Evolutionary conservation across 1,284 basidiomycete species (phyloP), one percentile per base, ranked within the genome.

Genomic region (Taiwanofungus camphoratus): DNA sequence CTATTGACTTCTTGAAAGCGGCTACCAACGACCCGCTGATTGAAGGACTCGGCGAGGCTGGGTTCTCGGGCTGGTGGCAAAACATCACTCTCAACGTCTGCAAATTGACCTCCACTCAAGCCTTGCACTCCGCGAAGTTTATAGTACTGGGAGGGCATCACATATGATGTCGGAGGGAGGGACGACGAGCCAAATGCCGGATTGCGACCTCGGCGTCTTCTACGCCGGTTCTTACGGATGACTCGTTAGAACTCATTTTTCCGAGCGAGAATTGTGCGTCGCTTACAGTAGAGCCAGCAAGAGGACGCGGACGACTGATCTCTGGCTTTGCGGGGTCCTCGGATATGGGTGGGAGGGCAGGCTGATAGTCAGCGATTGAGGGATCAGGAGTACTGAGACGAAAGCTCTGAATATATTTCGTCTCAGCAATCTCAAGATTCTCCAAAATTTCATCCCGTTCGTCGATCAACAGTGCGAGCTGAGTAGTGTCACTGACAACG

Each of bases 71-170:
- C 39, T 62, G 66, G 20, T 50, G 58, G 24, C 62, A 59, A 5
- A 47, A 40, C 42, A n/a, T 52, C 53, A 12, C 40, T 42, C 22
- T 58, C 57, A 4, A 52, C 52, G 42, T 74, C 71, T 11, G 72
- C 64, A 45, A 81, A 76, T 18, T 73, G 68, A 4, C 79, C 79
- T n/a, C 74, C 76, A 41, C 65, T 79, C 26, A 86, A 68, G 9
- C 79, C 81, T 46, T 68, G 71, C 3, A 86, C 67, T 23, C 72
- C 68, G 27, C 78, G 71, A 26, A 87, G 71, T 53, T 81, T 80
- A 66, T 87, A 87, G 58, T 83, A 87, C 43, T 79, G 75, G 3
- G 82, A 86, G 11, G 84, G 84, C n/a, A 82, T 82, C 12, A 87
- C 77, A 54, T 85, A 87, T 3, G 82, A 82, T 3, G 79, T 82